A percentile compares a stretch with the other conserved stretches of the same genome.
phyloP scores from a whole-genome alignment of 2,329 filamentous ascomycete species.

The Leptographium lundbergii region DNA sequence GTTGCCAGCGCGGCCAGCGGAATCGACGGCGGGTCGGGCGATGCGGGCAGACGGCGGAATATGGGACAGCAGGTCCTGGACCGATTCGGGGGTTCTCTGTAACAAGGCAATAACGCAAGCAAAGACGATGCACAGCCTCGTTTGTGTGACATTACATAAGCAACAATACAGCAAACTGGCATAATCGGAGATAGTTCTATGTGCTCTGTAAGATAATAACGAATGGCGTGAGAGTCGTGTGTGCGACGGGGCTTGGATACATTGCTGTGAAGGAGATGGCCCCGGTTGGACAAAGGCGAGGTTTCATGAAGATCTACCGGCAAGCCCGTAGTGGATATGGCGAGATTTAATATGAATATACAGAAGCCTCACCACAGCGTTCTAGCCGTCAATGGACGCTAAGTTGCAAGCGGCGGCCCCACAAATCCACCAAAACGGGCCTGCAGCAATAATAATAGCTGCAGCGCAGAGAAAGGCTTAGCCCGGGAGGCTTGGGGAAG shows the following conservation, averaged over 20 bases:
- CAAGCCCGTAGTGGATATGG: too few species aligned
- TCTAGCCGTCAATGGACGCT: neutral
- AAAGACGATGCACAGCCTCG: neutral
- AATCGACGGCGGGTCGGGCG: slow-evolving; percentile 28
- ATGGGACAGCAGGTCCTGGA: slow-evolving; percentile 51
- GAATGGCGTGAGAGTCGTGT: too few species aligned
- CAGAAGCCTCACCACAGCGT: neutral
- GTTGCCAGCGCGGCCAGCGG: slow-evolving; percentile 26
- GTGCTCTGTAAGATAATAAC: neutral
- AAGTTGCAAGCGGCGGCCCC: neutral
- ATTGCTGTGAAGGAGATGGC: too few species aligned
- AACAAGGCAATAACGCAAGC: neutral
- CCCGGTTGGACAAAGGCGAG: too few species aligned
- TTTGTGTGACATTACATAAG: neutral
- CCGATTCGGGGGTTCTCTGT: slow-evolving; percentile 28
- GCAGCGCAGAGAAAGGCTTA: neutral
- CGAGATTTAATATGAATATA: too few species aligned
- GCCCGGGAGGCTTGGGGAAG: neutral
- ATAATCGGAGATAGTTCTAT: neutral
- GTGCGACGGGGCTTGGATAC: too few species aligned
- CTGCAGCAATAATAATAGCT: neutral
- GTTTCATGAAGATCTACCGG: too few species aligned
- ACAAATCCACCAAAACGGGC: neutral
- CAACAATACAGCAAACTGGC: neutral
- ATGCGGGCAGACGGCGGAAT: slow-evolving; percentile 40